These are phyloP conservation scores for Diaporthe longicolla DNA, from an alignment of 2,329 filamentous ascomycete species.

Conservation along the genomic window DNA sequence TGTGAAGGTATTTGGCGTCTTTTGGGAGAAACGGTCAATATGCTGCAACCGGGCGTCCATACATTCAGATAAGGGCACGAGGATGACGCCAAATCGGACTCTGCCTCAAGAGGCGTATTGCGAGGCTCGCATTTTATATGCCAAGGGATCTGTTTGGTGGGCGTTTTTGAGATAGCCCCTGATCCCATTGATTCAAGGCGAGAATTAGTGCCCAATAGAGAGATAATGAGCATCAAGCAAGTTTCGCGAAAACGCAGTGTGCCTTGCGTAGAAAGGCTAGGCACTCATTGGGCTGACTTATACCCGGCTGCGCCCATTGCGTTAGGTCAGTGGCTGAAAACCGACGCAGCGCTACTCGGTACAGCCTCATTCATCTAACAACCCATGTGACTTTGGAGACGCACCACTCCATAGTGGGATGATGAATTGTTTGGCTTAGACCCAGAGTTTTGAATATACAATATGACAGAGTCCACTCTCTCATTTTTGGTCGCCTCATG, in stretches of 20 bases:
- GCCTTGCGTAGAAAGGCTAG: conserved; percentile 12
- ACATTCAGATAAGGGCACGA: neutral
- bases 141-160: neutral
- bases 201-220: neutral
- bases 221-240: conserved; percentile 1
- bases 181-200: neutral
- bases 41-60: neutral
- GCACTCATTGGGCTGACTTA: conserved; percentile 8
- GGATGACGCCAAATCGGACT: neutral
- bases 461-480: neutral
- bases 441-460: too few species aligned
- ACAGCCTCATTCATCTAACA: neutral
- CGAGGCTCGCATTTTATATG: conserved; percentile 11
- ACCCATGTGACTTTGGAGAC: neutral
- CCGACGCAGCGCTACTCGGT: neutral
- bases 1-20: neutral
- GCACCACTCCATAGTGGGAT: neutral
- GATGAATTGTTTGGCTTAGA: neutral
- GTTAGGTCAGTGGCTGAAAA: conserved; percentile 9
- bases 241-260: neutral
- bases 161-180: neutral
- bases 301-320: conserved; percentile 1
- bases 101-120: neutral
- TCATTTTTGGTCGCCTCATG: neutral
- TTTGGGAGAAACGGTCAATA: neutral